A percentile compares a stretch with the other conserved stretches of the same genome.
These are phyloP conservation scores for Cladophialophora immunda DNA, from an alignment of 2,329 filamentous ascomycete genomes.

Conservation along the genomic window DNA sequence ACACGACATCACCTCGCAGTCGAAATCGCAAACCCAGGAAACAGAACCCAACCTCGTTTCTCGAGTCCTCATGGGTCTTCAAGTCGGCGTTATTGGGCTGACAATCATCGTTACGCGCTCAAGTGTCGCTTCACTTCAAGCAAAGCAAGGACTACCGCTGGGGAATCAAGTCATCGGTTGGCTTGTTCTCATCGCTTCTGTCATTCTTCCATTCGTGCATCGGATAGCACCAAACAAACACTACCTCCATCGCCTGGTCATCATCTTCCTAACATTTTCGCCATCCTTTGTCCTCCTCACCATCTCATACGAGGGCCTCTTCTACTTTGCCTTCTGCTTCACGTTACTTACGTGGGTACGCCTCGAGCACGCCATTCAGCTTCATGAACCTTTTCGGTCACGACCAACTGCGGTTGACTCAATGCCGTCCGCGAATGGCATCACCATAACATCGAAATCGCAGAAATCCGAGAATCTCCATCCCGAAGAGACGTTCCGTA, in stretches of 20 bases:
- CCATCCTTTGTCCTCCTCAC: constrained; percentile 95
- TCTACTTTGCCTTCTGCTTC: constrained; percentile 88
- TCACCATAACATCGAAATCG: constrained; percentile 39
- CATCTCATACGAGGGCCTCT: constrained; percentile 96
- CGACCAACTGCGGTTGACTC: not conserved
- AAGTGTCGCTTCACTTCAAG: constrained; percentile 83
- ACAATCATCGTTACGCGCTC: constrained; percentile 87
- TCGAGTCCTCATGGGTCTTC: constrained; percentile 56
- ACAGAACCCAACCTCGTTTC: constrained; percentile 45
- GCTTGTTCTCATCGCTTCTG: constrained; percentile 78
- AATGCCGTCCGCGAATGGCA: constrained; percentile 27
- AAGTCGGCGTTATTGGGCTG: constrained; percentile 76
- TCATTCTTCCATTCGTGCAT: constrained; percentile 83
- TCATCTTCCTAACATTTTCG: constrained; percentile 91
- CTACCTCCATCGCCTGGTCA: constrained; percentile 86
- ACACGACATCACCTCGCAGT: constrained; percentile 63
- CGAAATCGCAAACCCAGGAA: constrained; percentile 42
- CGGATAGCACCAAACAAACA: constrained; percentile 80
- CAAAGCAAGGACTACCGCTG: constrained; percentile 81
- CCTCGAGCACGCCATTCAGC: constrained; percentile 78
- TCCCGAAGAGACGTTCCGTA: constrained; percentile 60
- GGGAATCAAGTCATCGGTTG: constrained; percentile 91
- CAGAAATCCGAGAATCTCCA: constrained; percentile 45
- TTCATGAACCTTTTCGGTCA: constrained; percentile 39
- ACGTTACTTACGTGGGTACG: constrained; percentile 88